Conservation (phyloP, 257 asterid genomes). For the Cordia subcordata region DNA sequence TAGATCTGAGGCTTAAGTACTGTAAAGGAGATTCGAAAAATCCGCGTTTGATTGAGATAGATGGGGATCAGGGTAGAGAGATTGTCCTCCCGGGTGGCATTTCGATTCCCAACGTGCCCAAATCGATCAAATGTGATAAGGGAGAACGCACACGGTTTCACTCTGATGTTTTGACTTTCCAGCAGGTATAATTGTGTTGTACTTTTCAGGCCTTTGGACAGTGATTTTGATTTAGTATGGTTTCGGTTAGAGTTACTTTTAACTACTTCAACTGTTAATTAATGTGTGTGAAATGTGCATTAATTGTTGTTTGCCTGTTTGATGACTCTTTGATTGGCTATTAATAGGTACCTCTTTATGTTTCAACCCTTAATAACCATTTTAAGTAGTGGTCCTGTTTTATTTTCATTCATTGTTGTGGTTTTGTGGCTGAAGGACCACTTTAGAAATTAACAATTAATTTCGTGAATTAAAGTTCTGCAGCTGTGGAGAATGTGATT, state of each 20-base stretch:
- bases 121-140: slow-evolving; percentile 88
- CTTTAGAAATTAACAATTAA: too few relatives aligned
- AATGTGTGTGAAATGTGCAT: neutral
- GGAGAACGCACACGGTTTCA: slow-evolving; percentile 92
- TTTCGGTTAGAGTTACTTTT: neutral
- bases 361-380: neutral
- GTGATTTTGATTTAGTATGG: neutral
- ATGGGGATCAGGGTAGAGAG: slow-evolving; percentile 67
- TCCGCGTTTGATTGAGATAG: slow-evolving; percentile 68
- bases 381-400: neutral
- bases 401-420: neutral
- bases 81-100: slow-evolving; percentile 88
- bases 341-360: too few relatives aligned
- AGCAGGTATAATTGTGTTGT: slow-evolving; percentile 53
- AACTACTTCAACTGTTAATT: neutral
- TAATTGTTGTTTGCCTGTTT: neutral
- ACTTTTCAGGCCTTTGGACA: neutral
- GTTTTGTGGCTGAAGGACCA: neutral
- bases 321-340: neutral
- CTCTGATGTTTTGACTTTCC: slow-evolving; percentile 84
- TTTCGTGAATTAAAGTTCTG: too few relatives aligned
- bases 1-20: slow-evolving; percentile 86
- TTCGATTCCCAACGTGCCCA: slow-evolving; percentile 61
- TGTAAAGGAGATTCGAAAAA: slow-evolving; percentile 59
- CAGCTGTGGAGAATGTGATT: too few relatives aligned